Evolutionary conservation across 1,139 yeast genomes (phyloP).

Genomic region (Geotrichum europaeum): DNA sequence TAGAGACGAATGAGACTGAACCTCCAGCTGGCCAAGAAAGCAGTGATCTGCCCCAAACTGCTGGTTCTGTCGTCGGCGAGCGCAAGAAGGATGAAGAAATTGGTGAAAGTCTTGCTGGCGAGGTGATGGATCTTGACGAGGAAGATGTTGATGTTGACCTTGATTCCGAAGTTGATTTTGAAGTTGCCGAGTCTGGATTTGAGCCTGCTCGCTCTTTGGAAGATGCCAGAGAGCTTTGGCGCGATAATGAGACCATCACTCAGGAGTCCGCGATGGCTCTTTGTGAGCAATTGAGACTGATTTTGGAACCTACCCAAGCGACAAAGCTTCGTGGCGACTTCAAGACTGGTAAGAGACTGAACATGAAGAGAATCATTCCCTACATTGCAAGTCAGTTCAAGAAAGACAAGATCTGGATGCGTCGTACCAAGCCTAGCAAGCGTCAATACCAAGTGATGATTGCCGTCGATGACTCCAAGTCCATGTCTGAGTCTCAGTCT

Average conservation of each 20-base stretch:
- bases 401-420: conserved; percentile 96
- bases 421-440: conserved; percentile 95
- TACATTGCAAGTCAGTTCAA: conserved; percentile 97
- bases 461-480: conserved; percentile 94
- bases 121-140: conserved; percentile 29
- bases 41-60: conserved; percentile 18
- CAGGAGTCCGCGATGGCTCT: conserved; percentile 81
- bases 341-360: conserved; percentile 92
- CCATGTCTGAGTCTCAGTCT: conserved; percentile 91
- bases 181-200: conserved; percentile 37
- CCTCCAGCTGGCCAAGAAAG: conserved; percentile 17
- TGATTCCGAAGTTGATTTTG: conserved; percentile 30
- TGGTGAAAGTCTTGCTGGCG: conserved; percentile 20
- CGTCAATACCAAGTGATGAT: conserved; percentile 97
- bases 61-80: conserved; percentile 23
- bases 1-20: conserved; percentile 24
- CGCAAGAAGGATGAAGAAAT: conserved; percentile 19
- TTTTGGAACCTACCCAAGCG: conserved; percentile 91
- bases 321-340: conserved; percentile 93
- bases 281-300: conserved; percentile 87
- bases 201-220: conserved; percentile 52
- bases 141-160: conserved; percentile 23
- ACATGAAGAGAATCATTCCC: conserved; percentile 96
- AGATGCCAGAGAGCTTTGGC: conserved; percentile 76
- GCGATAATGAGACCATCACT: conserved; percentile 70